Evolutionary conservation across 1,139 yeast genomes (phyloP).

Genomic region (Blastobotrys indianensis): DNA sequence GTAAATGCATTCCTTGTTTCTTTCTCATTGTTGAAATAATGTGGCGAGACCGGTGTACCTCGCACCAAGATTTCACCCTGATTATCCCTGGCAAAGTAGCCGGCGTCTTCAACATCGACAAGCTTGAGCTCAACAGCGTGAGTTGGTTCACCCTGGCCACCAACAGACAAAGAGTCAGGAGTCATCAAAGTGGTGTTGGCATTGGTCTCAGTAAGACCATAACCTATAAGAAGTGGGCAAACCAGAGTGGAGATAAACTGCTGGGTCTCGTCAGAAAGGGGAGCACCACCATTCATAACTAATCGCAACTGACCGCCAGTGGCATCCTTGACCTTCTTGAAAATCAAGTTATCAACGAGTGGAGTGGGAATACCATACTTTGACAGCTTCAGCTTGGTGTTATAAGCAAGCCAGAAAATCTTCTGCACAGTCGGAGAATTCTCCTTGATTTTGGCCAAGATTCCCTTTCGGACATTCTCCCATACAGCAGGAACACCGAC

Average conservation of each 20-base stretch:
- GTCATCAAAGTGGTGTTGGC: conserved; percentile 77
- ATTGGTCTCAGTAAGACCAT: conserved; percentile 94
- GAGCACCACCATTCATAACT: conserved; percentile 90
- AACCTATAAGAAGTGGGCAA: conserved; percentile 90
- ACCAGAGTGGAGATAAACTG: conserved; percentile 67
- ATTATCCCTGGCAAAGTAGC: conserved; percentile 81
- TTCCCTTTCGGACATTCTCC: conserved; percentile 95
- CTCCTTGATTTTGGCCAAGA: conserved; percentile 64
- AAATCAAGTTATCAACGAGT: conserved; percentile 58
- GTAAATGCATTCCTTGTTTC: conserved; percentile 78
- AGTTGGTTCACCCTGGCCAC: conserved; percentile 74
- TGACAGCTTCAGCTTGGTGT: conserved; percentile 58
- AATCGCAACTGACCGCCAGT: conserved; percentile 84
- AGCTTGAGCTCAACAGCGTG: conserved; percentile 84
- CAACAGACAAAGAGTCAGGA: conserved; percentile 60
- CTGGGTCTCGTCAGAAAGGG: conserved; percentile 83
- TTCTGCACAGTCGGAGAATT: conserved; percentile 66
- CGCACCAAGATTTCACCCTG: conserved; percentile 88
- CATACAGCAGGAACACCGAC: conserved; percentile 99
- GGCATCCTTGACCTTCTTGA: conserved; percentile 86
- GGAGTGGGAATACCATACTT: conserved; percentile 69
- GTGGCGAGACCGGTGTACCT: conserved; percentile 68
- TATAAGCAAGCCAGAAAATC: conserved; percentile 84
- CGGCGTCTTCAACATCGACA: conserved; percentile 88
- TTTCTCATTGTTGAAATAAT: conserved; percentile 75